Conservation (phyloP, 306 rosid genomes). For the Acacia confusa region DNA sequence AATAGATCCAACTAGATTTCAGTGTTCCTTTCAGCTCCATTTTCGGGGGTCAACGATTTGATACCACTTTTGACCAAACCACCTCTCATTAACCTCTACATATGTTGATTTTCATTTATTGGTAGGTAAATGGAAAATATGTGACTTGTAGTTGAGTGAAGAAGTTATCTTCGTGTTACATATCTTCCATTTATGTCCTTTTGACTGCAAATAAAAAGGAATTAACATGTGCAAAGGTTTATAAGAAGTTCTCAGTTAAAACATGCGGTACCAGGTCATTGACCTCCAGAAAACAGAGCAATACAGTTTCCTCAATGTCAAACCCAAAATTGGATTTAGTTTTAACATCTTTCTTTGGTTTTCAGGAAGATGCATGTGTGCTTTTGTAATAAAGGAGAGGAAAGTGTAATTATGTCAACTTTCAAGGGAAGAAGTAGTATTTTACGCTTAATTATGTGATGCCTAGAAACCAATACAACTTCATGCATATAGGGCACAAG, state of each 20-base stretch:
- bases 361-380: neutral
- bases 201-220: neutral
- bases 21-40: neutral
- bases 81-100: neutral
- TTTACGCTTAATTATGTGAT: neutral
- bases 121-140: neutral
- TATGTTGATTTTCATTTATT: neutral
- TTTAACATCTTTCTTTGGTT: neutral
- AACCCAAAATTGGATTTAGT: neutral
- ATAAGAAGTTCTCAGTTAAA: neutral
- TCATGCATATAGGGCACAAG: neutral
- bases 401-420: neutral
- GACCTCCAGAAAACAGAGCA: neutral
- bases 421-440: neutral
- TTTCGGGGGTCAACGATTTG: neutral
- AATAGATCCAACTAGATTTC: neutral
- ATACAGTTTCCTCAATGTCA: neutral
- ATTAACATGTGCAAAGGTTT: neutral
- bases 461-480: neutral
- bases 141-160: neutral
- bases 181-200: neutral
- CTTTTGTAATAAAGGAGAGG: neutral
- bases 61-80: neutral
- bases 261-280: neutral
- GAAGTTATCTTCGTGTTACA: neutral